Percentiles rank a stretch among this genome's conserved stretches.
phyloP scores from a whole-genome alignment of 768 basidiomycete species.

The Podaxis carcinomalis region DNA sequence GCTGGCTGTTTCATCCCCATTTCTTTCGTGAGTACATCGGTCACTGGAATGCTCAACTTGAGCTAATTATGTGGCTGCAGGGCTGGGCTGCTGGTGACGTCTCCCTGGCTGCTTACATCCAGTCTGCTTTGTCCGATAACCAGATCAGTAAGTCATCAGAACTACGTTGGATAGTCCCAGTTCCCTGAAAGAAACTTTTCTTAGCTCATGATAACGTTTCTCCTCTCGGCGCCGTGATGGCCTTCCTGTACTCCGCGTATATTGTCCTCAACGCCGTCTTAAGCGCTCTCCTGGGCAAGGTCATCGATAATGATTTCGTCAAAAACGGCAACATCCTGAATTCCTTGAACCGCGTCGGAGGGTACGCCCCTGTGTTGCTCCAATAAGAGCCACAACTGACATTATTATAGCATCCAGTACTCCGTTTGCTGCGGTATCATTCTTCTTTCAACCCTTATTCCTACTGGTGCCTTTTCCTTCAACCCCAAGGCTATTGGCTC shows the following conservation, averaged over 20 bases:
- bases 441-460: slow-evolving; percentile 25
- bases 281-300: slow-evolving; percentile 23
- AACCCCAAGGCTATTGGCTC: slow-evolving; percentile 26
- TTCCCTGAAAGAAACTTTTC: neutral
- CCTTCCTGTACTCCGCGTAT: slow-evolving; percentile 30
- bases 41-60: neutral
- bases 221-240: slow-evolving; percentile 28
- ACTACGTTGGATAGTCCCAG: neutral
- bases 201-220: slow-evolving; percentile 23
- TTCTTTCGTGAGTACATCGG: slow-evolving; percentile 19
- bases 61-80: neutral
- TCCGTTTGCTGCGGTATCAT: slow-evolving; percentile 25
- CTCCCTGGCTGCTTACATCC: slow-evolving; percentile 30
- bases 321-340: slow-evolving; percentile 18
- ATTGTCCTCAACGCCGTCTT: slow-evolving; percentile 22
- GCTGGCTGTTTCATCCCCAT: slow-evolving; percentile 29
- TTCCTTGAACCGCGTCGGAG: slow-evolving; percentile 23
- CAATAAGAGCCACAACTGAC: neutral
- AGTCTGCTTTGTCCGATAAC: slow-evolving; percentile 24
- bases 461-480: slow-evolving; percentile 24
- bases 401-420: slow-evolving; percentile 21
- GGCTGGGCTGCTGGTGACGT: slow-evolving; percentile 34
- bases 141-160: slow-evolving; percentile 18
- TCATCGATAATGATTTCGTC: slow-evolving; percentile 25
- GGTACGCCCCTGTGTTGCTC: slow-evolving; percentile 15